A percentile compares a stretch with the other conserved stretches of the same genome.
phyloP scores from a whole-genome alignment of 495 filamentous ascomycete species.

The Talaromyces adpressus region DNA sequence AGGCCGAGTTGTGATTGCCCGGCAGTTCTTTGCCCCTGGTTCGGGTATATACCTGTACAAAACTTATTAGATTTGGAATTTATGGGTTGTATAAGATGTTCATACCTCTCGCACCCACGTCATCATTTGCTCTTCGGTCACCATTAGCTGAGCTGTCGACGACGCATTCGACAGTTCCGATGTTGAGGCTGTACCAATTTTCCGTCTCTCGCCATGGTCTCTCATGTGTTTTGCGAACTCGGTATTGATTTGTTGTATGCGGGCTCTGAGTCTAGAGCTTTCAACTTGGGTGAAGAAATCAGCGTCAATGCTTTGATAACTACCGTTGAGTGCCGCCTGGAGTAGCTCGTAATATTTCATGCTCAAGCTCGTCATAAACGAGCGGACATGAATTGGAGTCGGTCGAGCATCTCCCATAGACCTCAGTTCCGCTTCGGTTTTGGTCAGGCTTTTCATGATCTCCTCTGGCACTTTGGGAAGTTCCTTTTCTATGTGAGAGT shows the following conservation, averaged over 20 bases:
- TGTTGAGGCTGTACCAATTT: slow-evolving; percentile 1
- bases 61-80: background rate
- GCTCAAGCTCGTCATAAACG: slow-evolving; percentile 46
- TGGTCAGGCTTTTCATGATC: slow-evolving; percentile 34
- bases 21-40: slow-evolving; percentile 32
- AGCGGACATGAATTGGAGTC: slow-evolving; percentile 41
- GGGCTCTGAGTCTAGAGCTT: slow-evolving; percentile 50
- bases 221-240: slow-evolving; percentile 44
- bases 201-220: slow-evolving; percentile 33
- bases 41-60: slow-evolving; percentile 13
- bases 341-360: slow-evolving; percentile 41
- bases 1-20: slow-evolving; percentile 36
- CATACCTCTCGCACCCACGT: background rate
- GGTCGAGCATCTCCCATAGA: slow-evolving; percentile 43
- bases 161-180: too few relatives aligned
- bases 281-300: slow-evolving; percentile 22
- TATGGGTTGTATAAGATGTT: background rate
- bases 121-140: background rate
- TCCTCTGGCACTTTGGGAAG: slow-evolving; percentile 55
- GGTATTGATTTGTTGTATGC: slow-evolving; percentile 48
- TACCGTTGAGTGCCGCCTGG: slow-evolving; percentile 46
- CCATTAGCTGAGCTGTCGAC: background rate
- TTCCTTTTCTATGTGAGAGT: slow-evolving; percentile 46
- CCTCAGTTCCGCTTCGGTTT: slow-evolving; percentile 25
- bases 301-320: slow-evolving; percentile 53